A percentile compares a stretch with the other conserved stretches of the same genome.
phyloP scores from a whole-genome alignment of 495 filamentous ascomycete genomes.

The Penicillium argentinense region DNA sequence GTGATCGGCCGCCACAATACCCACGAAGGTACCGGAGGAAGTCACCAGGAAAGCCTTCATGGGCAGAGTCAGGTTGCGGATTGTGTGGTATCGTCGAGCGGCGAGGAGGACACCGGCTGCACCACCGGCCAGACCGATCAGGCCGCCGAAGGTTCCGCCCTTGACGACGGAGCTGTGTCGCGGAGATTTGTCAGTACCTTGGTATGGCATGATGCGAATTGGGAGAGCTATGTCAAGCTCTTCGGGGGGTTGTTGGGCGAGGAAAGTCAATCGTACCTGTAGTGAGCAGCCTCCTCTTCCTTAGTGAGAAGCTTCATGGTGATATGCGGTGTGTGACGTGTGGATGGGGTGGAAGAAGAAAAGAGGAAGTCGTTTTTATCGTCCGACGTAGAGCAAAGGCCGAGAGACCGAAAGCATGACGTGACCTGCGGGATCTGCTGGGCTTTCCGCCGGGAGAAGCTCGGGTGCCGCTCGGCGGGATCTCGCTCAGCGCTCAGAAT shows the following conservation, averaged over 20 bases:
- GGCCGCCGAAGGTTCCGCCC: slow-evolving; percentile 72
- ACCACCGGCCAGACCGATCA: slow-evolving; percentile 64
- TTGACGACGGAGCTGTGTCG: slow-evolving; percentile 63
- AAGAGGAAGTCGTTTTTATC: slow-evolving; percentile 10
- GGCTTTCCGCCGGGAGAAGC: slow-evolving; percentile 17
- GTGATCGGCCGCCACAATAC: slow-evolving; percentile 84
- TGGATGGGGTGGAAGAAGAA: background rate
- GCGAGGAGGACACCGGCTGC: slow-evolving; percentile 61
- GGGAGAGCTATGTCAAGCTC: background rate
- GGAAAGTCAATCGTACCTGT: slow-evolving; percentile 45
- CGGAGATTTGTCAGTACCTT: slow-evolving; percentile 19
- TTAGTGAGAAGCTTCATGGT: slow-evolving; percentile 93
- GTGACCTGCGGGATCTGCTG: slow-evolving; percentile 28
- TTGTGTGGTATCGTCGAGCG: slow-evolving; percentile 62
- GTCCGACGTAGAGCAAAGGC: slow-evolving; percentile 26
- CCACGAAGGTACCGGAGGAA: slow-evolving; percentile 76
- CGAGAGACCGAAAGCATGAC: slow-evolving; percentile 27
- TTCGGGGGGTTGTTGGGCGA: background rate
- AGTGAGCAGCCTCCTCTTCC: slow-evolving; percentile 78
- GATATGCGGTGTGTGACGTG: slow-evolving; percentile 11
- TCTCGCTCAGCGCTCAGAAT: background rate
- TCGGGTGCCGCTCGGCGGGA: slow-evolving; percentile 18
- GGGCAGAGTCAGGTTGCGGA: slow-evolving; percentile 79
- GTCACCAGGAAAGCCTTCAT: slow-evolving; percentile 90
- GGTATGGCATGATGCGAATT: slow-evolving; percentile 17